phyloP scores from a whole-genome alignment of 2,329 filamentous ascomycete genomes.

The Ophiognomonia clavigignenti-juglandacearum region DNA sequence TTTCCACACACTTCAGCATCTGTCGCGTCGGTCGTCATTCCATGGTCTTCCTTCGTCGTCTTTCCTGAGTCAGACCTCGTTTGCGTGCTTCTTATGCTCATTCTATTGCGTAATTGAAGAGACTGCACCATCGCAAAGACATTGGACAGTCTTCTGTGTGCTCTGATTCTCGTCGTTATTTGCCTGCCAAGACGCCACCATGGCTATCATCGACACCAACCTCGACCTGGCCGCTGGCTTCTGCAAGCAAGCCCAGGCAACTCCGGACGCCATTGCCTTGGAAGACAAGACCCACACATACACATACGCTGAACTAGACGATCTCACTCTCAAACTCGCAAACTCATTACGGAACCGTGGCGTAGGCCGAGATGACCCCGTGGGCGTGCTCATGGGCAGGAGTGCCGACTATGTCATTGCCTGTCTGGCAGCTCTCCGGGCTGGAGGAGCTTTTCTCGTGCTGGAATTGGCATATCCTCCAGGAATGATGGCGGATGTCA shows the following conservation, averaged over 20 bases:
- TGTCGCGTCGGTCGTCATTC: too few species aligned
- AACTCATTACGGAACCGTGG: constrained; percentile 60
- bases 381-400: constrained; percentile 70
- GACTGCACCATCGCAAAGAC: too few species aligned
- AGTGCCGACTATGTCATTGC: constrained; percentile 77
- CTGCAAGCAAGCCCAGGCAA: constrained; percentile 59
- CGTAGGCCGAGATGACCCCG: constrained; percentile 67
- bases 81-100: too few species aligned
- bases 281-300: constrained; percentile 64
- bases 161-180: neutral
- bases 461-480: constrained; percentile 76
- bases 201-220: constrained; percentile 63
- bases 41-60: too few species aligned
- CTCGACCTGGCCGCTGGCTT: constrained; percentile 73
- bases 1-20: too few species aligned
- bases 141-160: neutral
- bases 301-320: constrained; percentile 69
- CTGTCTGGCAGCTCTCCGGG: constrained; percentile 70
- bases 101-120: too few species aligned
- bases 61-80: too few species aligned
- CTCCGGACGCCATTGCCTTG: constrained; percentile 65
- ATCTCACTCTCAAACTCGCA: constrained; percentile 61
- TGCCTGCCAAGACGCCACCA: constrained; percentile 26
- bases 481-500: constrained; percentile 67
- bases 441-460: constrained; percentile 75